Conservation (phyloP, 768 basidiomycete species). For the Lyophyllum atratum region DNA sequence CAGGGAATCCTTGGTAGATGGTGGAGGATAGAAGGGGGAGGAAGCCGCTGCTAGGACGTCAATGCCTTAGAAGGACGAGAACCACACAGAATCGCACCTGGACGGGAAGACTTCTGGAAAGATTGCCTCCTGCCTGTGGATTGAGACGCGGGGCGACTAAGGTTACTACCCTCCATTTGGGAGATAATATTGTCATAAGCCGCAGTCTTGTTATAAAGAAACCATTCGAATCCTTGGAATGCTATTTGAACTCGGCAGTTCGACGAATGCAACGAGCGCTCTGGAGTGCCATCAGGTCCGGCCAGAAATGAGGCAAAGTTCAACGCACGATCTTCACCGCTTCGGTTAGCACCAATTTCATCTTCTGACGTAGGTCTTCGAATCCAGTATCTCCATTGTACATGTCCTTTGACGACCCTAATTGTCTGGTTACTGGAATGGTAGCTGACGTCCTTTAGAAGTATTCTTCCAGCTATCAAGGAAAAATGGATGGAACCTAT, state of each 20-base stretch:
- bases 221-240: constrained; percentile 89
- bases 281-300: constrained; percentile 16
- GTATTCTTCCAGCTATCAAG: constrained; percentile 80
- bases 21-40: constrained; percentile 32
- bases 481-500: constrained; percentile 92
- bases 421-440: constrained; percentile 92
- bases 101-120: constrained; percentile 40
- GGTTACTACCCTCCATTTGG: constrained; percentile 57
- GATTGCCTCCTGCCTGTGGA: constrained; percentile 39
- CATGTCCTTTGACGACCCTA: constrained; percentile 77
- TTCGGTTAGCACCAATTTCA: constrained; percentile 53
- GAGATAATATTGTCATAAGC: constrained; percentile 87
- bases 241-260: constrained; percentile 83
- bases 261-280: constrained; percentile 37
- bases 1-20: constrained; percentile 27
- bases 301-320: neutral
- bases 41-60: constrained; percentile 20
- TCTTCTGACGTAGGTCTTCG: constrained; percentile 76
- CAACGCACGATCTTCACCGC: constrained; percentile 56
- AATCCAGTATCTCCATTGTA: constrained; percentile 96
- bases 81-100: constrained; percentile 30
- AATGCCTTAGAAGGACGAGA: neutral
- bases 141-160: constrained; percentile 35
- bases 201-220: constrained; percentile 87
- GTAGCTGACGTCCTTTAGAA: constrained; percentile 86